Base-by-base conservation (phyloP, 208 protist genomes). In the Trypanosoma mega region DNA sequence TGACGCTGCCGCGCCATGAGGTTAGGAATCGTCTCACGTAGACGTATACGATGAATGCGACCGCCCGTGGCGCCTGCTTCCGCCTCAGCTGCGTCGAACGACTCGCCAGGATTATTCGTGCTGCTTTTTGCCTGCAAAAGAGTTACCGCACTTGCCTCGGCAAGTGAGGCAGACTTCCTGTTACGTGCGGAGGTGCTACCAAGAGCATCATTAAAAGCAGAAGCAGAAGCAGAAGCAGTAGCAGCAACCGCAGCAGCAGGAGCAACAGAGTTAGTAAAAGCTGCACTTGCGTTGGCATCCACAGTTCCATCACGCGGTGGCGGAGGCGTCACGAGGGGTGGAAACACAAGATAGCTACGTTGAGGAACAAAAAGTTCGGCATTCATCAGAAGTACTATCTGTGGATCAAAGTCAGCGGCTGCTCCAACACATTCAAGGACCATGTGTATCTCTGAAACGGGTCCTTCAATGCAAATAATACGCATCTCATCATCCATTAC, bases 51-150 rank as follows among this genome's bases (percentile, higher is more conserved):
- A 49, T 93, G 90, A 37, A 93, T 80, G 14, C 90, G 76, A 14
- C 90, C 90, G n/a, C 85, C 85, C 14, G 79, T 90, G 12, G 84
- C 90, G 33, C 82, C 80, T 9, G 76, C 86, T 58, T 93, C 83
- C 50, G 76, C 82, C 57, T 70, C 66, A 21, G 57, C 61, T 29
- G 11, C 23, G 36, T 58, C 61, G 33, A 68, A 55, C n/a, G 21
- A 44, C 3, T 72, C 65, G 33, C 18, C 57, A 43, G 78, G 64
- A 46, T 73, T 44, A 39, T 58, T 53, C 4, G 46, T 58, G 6
- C 11, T 2, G 16, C 43, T 37, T 21, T 34, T 48, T 4, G 2
- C 26, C n/a, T n/a, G n/a, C n/a, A n/a, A n/a, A n/a, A n/a, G n/a
- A n/a, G n/a, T n/a, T n/a, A n/a, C n/a, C n/a, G n/a, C n/a, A n/a